Percentiles rank a stretch among this genome's conserved stretches.
phyloP scores from a whole-genome alignment of 805 yeast species.

The Candida ficus region DNA sequence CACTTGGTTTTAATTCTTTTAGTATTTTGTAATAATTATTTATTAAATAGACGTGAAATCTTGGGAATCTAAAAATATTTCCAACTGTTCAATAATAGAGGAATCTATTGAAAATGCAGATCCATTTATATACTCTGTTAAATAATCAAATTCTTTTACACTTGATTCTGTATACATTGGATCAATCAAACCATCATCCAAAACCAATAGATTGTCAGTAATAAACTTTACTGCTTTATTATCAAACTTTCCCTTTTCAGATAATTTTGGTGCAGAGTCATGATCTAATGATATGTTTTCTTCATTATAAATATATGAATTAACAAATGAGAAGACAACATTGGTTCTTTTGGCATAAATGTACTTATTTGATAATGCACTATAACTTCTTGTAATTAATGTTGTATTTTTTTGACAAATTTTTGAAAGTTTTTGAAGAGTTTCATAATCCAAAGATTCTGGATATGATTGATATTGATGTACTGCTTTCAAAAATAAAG shows the following conservation, averaged over 20 bases:
- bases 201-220: neutral
- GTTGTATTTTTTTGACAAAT: neutral
- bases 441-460: neutral
- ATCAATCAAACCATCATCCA: neutral
- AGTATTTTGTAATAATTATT: no score
- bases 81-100: constrained; percentile 4
- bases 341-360: neutral
- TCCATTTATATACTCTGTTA: neutral
- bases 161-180: no score
- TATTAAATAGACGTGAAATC: no score
- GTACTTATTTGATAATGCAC: neutral
- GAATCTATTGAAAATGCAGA: neutral
- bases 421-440: neutral
- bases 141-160: neutral
- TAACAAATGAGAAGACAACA: neutral
- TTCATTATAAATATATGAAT: neutral
- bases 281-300: neutral
- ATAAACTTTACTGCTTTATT: neutral
- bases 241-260: neutral
- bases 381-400: neutral
- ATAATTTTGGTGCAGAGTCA: neutral
- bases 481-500: neutral
- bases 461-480: neutral
- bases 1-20: no score
- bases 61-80: constrained; percentile 1